phyloP scores from a whole-genome alignment of 108 stramenopile genomes.

The Schizochytrium sp. region DNA sequence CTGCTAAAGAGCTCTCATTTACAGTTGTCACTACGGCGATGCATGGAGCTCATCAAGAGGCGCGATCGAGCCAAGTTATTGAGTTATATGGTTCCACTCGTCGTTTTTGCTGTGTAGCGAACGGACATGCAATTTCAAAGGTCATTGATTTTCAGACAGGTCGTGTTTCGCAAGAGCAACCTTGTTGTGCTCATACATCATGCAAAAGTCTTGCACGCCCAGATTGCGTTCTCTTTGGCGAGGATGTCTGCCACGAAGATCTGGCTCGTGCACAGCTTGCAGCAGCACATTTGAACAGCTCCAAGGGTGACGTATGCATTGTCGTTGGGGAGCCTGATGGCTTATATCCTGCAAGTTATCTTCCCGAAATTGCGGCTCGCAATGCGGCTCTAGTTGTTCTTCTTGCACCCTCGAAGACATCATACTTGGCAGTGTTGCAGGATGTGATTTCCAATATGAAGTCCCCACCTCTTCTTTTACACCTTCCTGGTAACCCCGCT shows the following conservation, averaged over 20 bases:
- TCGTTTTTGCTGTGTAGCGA: not conserved
- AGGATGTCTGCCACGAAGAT: not conserved
- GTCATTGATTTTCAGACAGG: too few species aligned
- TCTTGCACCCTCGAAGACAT: not conserved
- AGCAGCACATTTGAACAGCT: not conserved
- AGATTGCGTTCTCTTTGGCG: constrained; percentile 5
- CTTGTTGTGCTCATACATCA: too few species aligned
- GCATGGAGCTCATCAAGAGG: constrained; percentile 26
- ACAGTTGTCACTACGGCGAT: not conserved
- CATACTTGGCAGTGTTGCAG: not conserved
- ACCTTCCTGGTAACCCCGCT: not conserved
- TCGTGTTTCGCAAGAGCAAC: too few species aligned
- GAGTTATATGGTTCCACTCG: constrained; percentile 6
- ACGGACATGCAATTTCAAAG: not conserved
- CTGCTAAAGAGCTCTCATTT: not conserved
- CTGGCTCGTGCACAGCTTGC: constrained; percentile 14
- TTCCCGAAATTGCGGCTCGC: not conserved
- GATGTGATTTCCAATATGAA: not conserved
- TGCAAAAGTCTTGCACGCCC: not conserved
- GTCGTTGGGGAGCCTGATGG: not conserved
- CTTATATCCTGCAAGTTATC: not conserved
- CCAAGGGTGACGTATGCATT: not conserved
- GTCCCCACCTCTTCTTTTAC: not conserved
- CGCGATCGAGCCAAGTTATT: not conserved
- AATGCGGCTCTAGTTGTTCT: not conserved